A percentile compares a stretch with the other conserved stretches of the same genome.
phyloP scores from a whole-genome alignment of 1,139 yeast genomes.

The Pichia sp. region DNA sequence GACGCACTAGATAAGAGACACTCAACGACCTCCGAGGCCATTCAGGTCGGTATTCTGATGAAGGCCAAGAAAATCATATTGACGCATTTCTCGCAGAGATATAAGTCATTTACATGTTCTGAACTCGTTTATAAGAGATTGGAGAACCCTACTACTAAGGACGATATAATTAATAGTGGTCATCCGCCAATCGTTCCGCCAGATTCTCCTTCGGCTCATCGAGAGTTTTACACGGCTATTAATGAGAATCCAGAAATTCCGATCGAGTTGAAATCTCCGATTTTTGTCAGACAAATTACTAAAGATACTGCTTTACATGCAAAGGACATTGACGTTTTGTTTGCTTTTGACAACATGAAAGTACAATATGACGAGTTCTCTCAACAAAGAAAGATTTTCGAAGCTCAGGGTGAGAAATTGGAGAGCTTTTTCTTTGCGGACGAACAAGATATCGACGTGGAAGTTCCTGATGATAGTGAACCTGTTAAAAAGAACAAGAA shows the following conservation, averaged over 20 bases:
- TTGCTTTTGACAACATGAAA: slow-evolving; percentile 61
- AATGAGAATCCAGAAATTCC: slow-evolving; percentile 8
- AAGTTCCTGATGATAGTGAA: background rate
- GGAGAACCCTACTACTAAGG: slow-evolving; percentile 11
- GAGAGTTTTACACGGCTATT: background rate
- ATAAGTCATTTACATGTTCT: slow-evolving; percentile 57
- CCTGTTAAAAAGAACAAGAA: background rate
- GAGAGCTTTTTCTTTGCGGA: slow-evolving; percentile 15
- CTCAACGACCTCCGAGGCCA: slow-evolving; percentile 87
- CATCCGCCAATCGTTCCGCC: background rate
- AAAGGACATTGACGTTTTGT: slow-evolving; percentile 27
- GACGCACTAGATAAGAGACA: slow-evolving; percentile 84
- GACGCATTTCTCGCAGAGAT: slow-evolving; percentile 91
- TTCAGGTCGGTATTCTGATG: slow-evolving; percentile 65
- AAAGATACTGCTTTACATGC: slow-evolving; percentile 12
- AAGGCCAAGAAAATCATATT: slow-evolving; percentile 61
- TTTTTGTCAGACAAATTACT: slow-evolving; percentile 15
- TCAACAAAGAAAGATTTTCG: slow-evolving; percentile 27
- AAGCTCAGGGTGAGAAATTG: slow-evolving; percentile 14
- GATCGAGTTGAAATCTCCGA: slow-evolving; percentile 17
- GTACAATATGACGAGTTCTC: slow-evolving; percentile 35
- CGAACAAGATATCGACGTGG: background rate
- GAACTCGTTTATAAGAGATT: slow-evolving; percentile 24
- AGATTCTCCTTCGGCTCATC: slow-evolving; percentile 2
- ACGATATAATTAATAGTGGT: slow-evolving; percentile 6